Percentiles rank a stretch among this genome's conserved stretches.
These are phyloP conservation scores for Centrapalus pauciflorus DNA, from an alignment of 129 eudicot genomes.

Conservation along the genomic window DNA sequence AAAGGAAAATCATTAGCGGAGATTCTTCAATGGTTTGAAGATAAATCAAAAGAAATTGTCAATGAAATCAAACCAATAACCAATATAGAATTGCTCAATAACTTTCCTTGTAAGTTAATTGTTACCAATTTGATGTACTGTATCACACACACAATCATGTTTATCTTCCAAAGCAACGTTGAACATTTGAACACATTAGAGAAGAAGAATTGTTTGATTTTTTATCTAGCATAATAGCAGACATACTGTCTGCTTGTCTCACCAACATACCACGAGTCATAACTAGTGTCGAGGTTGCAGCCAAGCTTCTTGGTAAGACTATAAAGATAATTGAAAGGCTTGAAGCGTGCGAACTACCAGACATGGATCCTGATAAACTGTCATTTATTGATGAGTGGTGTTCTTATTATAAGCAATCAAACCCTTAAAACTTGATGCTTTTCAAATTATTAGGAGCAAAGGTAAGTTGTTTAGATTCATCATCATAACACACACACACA, in stretches of 20 bases:
- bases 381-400: conserved; percentile 14
- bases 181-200: background rate
- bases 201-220: background rate
- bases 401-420: conserved; percentile 4
- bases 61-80: background rate
- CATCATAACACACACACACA: too few relatives aligned
- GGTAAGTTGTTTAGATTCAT: background rate
- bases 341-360: background rate
- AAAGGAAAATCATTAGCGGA: conserved; percentile 12
- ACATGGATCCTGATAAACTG: conserved; percentile 10
- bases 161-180: background rate
- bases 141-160: conserved; percentile 14
- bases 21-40: conserved; percentile 7
- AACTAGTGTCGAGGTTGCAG: conserved; percentile 8
- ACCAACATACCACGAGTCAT: conserved; percentile 19
- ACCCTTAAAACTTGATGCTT: background rate
- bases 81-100: background rate
- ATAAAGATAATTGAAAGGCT: background rate
- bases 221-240: conserved; percentile 14
- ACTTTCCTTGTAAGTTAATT: conserved; percentile 9
- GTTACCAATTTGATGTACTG: conserved; percentile 33
- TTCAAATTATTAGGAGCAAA: background rate
- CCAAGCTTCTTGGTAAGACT: conserved; percentile 14
- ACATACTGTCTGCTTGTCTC: conserved; percentile 25
- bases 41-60: conserved; percentile 3